Evolutionary conservation across 1,284 basidiomycete species (phyloP).

Genomic region (Moesziomyces sp.): DNA sequence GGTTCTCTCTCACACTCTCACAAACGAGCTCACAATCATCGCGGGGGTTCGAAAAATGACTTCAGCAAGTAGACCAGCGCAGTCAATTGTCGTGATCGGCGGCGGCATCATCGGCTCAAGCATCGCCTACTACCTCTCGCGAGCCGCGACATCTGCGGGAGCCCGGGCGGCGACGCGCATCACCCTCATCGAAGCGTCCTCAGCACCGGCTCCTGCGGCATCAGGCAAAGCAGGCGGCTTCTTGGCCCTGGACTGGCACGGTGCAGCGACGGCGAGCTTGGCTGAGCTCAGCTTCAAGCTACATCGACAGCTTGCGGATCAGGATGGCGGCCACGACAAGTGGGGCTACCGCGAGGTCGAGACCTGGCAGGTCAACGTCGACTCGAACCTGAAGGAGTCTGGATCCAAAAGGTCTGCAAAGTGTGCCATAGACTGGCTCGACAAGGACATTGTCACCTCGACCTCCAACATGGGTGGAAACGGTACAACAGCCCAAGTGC

Average conservation of each 20-base stretch:
- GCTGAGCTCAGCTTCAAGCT: slow-evolving; percentile 81
- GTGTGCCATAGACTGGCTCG: slow-evolving; percentile 65
- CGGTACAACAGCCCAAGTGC: slow-evolving; percentile 79
- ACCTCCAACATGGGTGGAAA: slow-evolving; percentile 67
- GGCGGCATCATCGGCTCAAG: slow-evolving; percentile 84
- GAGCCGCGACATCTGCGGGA: slow-evolving; percentile 10
- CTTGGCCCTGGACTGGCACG: slow-evolving; percentile 82
- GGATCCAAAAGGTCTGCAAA: slow-evolving; percentile 9
- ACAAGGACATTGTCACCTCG: slow-evolving; percentile 58
- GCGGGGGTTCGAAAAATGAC: slow-evolving; percentile 10
- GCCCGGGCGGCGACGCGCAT: slow-evolving; percentile 43
- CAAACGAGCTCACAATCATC: too few species aligned
- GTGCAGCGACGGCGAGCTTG: slow-evolving; percentile 70
- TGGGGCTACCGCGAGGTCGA: slow-evolving; percentile 86
- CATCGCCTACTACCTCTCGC: slow-evolving; percentile 79
- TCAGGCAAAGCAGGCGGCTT: slow-evolving; percentile 92
- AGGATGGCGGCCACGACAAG: slow-evolving; percentile 76
- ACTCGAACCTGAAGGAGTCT: slow-evolving; percentile 44
- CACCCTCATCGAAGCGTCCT: slow-evolving; percentile 80
- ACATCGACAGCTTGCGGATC: slow-evolving; percentile 80
- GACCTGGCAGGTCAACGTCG: slow-evolving; percentile 54
- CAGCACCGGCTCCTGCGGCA: slow-evolving; percentile 73
- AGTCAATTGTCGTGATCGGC: slow-evolving; percentile 65
- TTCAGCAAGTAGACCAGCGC: slow-evolving; percentile 15
- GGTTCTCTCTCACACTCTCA: too few species aligned